Evolutionary conservation across 305 asterid genomes (phyloP).

Genomic region (Solanum hybrid): DNA sequence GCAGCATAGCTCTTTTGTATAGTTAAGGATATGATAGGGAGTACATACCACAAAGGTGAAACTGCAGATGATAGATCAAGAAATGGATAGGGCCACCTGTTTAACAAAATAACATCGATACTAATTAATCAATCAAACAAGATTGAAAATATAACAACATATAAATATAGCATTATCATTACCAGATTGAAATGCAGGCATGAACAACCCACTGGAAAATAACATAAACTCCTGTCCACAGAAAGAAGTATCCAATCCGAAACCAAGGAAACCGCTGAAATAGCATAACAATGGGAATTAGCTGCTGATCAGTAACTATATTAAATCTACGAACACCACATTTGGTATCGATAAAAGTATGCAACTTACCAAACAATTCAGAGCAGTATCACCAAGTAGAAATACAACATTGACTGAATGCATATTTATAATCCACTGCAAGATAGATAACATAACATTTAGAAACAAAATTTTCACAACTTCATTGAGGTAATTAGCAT

Average conservation of each 20-base stretch:
- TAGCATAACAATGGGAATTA: neutral
- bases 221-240: slow-evolving; percentile 72
- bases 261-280: slow-evolving; percentile 97
- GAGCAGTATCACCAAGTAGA: slow-evolving; percentile 77
- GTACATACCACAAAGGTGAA: slow-evolving; percentile 81
- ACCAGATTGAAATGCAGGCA: slow-evolving; percentile 73
- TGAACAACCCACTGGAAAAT: slow-evolving; percentile 78
- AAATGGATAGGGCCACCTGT: slow-evolving; percentile 99
- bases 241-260: slow-evolving; percentile 74
- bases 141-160: neutral
- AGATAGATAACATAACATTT: slow-evolving; percentile 1
- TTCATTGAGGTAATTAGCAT: neutral
- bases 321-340: neutral
- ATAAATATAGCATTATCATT: neutral
- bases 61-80: slow-evolving; percentile 83
- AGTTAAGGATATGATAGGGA: neutral
- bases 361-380: slow-evolving; percentile 69
- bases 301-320: neutral
- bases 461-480: neutral
- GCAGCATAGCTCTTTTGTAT: neutral
- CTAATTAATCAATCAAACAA: neutral
- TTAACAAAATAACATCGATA: neutral
- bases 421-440: slow-evolving; percentile 92
- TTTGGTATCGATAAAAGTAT: neutral
- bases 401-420: slow-evolving; percentile 81